Base-by-base conservation (phyloP, 2,329 filamentous ascomycete species). In the Lasiodiplodia citricola region DNA sequence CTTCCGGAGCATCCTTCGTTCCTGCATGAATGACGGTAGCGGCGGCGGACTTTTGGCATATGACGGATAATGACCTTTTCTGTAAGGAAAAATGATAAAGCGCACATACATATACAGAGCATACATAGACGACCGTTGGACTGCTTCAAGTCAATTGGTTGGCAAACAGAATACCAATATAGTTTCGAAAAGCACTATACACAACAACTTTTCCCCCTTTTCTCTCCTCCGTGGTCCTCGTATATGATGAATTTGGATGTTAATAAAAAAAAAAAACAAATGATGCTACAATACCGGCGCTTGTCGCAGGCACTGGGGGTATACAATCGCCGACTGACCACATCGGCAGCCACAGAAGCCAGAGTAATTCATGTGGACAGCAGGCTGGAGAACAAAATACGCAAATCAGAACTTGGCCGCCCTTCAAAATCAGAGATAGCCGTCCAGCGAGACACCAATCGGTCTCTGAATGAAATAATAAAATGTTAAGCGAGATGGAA, bases 31-130 rank as follows among this genome's bases (percentile, higher is more conserved):
- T 23, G 50, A 18, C 13, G n/a, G n/a, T 14, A 23, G 28, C 28
- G 28, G 4, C 16, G 16, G 8, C 5, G 13, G 16, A 7, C 28
- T 56, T 28, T 56, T 37, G 14, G 52, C 16, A 56, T 55, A 55
- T 18, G 23, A 31, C 14, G 23, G 52, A 56, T 37, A 56, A 56
- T 35, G 52, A 56, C 28, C 31, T 35, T 56, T 31, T 35, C 14
- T 16, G 23, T 51, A 50, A 31, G 11, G 23, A 35, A 23, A 13
- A 51, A 13, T n/a, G 41, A 52, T 37, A 52, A 23, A 37, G 23
- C 52, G 60, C 31, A 64, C 28, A 56, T 28, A n/a, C 31, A 56
- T 56, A 56, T 35, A 56, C 25, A 56, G 25, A 56, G 6, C 52
- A 56, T 4, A n/a, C 28, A 56, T 35, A 11, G 6, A 5, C 8